These are phyloP conservation scores for Lasiosphaeris hirsuta DNA, from an alignment of 495 filamentous ascomycete genomes.

Conservation along the genomic window DNA sequence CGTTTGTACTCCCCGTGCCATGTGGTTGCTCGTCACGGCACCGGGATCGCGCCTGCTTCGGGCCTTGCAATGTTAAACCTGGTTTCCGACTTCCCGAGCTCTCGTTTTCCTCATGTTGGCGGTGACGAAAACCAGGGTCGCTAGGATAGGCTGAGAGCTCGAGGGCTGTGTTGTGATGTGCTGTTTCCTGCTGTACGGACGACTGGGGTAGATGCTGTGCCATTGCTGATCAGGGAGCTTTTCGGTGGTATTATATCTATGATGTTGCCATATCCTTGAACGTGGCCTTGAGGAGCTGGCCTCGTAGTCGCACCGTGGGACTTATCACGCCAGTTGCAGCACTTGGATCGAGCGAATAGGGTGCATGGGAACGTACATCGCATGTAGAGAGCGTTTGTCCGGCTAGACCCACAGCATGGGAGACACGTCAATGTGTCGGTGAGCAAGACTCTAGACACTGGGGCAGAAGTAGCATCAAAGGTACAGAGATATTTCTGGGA, in stretches of 20 bases:
- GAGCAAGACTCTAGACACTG: conserved; percentile 2
- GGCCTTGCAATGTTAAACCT: no score
- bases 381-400: conserved; percentile 20
- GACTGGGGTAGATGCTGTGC: conserved; percentile 7
- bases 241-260: conserved; percentile 3
- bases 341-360: conserved; percentile 17
- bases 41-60: neutral
- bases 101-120: no score
- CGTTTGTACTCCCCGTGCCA: conserved; percentile 32
- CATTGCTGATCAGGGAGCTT: conserved; percentile 10
- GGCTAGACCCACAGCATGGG: conserved; percentile 23
- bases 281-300: neutral
- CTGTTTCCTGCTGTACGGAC: neutral
- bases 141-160: neutral
- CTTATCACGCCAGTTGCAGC: conserved; percentile 4
- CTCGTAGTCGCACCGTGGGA: conserved; percentile 15
- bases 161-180: conserved; percentile 1
- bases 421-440: conserved; percentile 38
- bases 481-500: conserved; percentile 12
- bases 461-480: no score
- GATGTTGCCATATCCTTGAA: conserved; percentile 6
- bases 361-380: neutral
- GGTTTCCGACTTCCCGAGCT: no score
- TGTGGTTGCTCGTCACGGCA: conserved; percentile 19
- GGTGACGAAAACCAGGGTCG: no score